A percentile compares a stretch with the other conserved stretches of the same genome.
phyloP scores from a whole-genome alignment of 495 filamentous ascomycete genomes.

The Penicillium manginii region DNA sequence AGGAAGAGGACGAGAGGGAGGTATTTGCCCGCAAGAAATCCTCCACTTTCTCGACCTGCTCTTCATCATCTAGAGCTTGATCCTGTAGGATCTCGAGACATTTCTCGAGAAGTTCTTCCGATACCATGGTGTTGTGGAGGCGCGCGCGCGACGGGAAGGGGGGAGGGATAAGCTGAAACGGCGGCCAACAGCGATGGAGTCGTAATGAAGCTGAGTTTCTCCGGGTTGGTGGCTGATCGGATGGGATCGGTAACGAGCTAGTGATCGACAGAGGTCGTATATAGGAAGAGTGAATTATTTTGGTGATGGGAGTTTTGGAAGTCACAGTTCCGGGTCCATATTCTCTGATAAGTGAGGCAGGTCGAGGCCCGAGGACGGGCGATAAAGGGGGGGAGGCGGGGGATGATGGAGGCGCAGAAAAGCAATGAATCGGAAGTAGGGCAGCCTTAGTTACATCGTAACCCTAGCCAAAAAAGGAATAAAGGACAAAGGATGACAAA shows the following conservation, averaged over 20 bases:
- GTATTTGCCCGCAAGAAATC: constrained; percentile 82
- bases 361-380: constrained; percentile 12
- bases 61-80: constrained; percentile 82
- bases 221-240: neutral
- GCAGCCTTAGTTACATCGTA: constrained; percentile 41
- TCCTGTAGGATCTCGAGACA: constrained; percentile 90
- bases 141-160: constrained; percentile 20
- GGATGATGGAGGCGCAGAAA: constrained; percentile 15
- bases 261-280: neutral
- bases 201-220: neutral
- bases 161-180: constrained; percentile 10
- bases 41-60: constrained; percentile 91
- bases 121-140: constrained; percentile 65
- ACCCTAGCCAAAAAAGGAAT: constrained; percentile 19
- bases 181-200: neutral
- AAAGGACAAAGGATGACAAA: constrained; percentile 3
- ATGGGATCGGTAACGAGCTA: neutral
- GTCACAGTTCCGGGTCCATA: constrained; percentile 22
- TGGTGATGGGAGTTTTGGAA: neutral
- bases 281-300: neutral
- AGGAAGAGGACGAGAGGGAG: constrained; percentile 68
- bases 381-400: constrained; percentile 14
- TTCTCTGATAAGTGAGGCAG: constrained; percentile 12
- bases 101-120: constrained; percentile 88
- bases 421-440: constrained; percentile 15